Percentiles rank a stretch among this genome's conserved stretches.
phyloP scores from a whole-genome alignment of 106 monocot genomes.

The Alisma plantagoaquatica region DNA sequence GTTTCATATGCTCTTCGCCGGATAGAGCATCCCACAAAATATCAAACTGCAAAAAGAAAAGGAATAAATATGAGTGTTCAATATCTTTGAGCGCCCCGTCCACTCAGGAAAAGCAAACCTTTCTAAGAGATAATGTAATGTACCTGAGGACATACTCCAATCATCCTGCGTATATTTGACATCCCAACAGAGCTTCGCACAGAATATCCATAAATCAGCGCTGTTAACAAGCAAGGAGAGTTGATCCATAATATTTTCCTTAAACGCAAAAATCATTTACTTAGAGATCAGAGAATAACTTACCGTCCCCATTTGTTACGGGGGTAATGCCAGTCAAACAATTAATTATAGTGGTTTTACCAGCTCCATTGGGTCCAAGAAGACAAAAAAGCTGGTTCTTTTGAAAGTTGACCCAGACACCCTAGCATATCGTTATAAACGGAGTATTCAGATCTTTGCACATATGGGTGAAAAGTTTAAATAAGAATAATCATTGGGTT shows the following conservation, averaged over 20 bases:
- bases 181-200: constrained; percentile 65
- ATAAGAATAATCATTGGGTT: background rate
- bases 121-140: background rate
- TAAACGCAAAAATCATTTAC: background rate
- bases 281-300: background rate
- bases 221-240: constrained; percentile 17
- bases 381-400: constrained; percentile 93
- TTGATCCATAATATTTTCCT: background rate
- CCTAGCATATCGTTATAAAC: too few relatives aligned
- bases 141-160: constrained; percentile 97
- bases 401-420: constrained; percentile 77
- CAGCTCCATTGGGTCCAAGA: constrained; percentile 95
- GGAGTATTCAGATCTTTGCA: too few relatives aligned
- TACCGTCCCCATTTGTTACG: constrained; percentile 87
- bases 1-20: constrained; percentile 60
- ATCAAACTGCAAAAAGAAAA: constrained; percentile 54
- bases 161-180: constrained; percentile 75
- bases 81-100: too few relatives aligned
- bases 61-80: too few relatives aligned
- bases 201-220: constrained; percentile 82
- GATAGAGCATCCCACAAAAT: constrained; percentile 92
- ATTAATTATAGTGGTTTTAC: constrained; percentile 86
- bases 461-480: background rate
- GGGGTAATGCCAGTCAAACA: constrained; percentile 94
- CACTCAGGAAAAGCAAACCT: background rate